Evolutionary conservation across 192 early-diverging fungal species (phyloP), one percentile per base, ranked within the genome.

Genomic region (Chytriomyces sp.): DNA sequence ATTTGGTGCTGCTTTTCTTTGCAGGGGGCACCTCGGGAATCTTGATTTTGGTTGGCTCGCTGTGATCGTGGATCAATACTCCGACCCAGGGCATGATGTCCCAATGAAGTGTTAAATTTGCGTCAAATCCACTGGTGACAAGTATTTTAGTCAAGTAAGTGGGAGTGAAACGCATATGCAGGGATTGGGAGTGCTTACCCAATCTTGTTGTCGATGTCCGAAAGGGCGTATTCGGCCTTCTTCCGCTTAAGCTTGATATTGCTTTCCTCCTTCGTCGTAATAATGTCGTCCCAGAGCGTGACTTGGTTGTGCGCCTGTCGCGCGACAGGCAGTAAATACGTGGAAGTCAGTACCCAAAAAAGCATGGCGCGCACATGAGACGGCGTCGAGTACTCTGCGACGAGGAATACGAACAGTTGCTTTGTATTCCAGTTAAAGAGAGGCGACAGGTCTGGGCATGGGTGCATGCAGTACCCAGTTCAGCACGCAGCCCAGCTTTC

Each of bases 341-440:
- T 3, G 38, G 14, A 4, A 41, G n/a, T 54, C 44, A 58, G 67
- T 28, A 39, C 33, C 33, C n/a, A 39, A 7, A 65, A 38, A 1
- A 52, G n/a, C n/a, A n/a, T n/a, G n/a, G n/a, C n/a, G 54, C 82
- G 75, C 80, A 93, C 90, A 73, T 92, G 87, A 30, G 81, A 77
- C 22, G 82, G 78, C 6, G 91, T 91, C 39, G 78, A 77, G 75
- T 91, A 96, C 70, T 96, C 92, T 8, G 85, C 91, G 6, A 93
- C 86, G 25, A 91, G 79, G 44, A 84, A 86, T 39, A 93, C 85
- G 84, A 94, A 94, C 31, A 96, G 73, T 77, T 93, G 91, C 74
- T 96, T 96, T 36, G 92, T 93, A 70, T 96, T 96, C 93, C 93
- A 96, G 70, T 93, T 88, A 77, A 93, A 96, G 30, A 92, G 77